Base-by-base conservation (phyloP, 176 grass and related monocot species). In the Avena sativa region DNA sequence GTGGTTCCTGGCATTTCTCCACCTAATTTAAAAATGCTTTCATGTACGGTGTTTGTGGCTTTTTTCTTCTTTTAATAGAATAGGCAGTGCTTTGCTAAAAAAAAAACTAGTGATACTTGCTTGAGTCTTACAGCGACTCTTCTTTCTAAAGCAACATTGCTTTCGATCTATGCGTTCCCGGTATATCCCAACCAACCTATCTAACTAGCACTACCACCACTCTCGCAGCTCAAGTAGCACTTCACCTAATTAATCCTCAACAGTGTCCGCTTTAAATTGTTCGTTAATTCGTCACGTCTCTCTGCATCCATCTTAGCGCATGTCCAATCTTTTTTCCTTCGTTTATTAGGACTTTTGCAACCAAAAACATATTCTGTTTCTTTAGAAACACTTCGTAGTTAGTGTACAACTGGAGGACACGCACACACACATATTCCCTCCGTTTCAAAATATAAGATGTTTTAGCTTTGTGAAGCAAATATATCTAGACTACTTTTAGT, bases 181-280 rank as follows among this genome's bases (percentile, higher is more conserved):
- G 17, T 71, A 69, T 16, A 69, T 69, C 65, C 36, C 67, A 71
- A 71, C 36, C 67, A 43, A 38, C 67, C 19, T 64, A 61, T 60
- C 60, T 63, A 25, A 70, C 20, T 10, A 19, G 8, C 26, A 66
- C 68, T 48, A 48, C 8, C 46, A 11, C 72, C 46, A 11, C 72
- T 75, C 72, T 75, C 52, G 26, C 25, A 55, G 50, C 49, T 34
- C 49, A 76, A 55, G 9, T 76, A 36, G 74, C 15, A 20, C 28
- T 77, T 77, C 26, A 77, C 4, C 26, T 56, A 49, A 56, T 77
- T 19, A 77, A 57, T 77, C 50, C 15, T 77, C 74, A 56, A 57
- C 51, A 57, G 74, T 56, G 25, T 4, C 7, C 11, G 50, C 50
- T 53, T 12, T 56, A 20, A 56, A 56, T 77, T 77, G 26, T 56